Percentiles rank a stretch among this genome's conserved stretches.
phyloP scores from a whole-genome alignment of 2,329 filamentous ascomycete genomes.

The Neurospora sp. region DNA sequence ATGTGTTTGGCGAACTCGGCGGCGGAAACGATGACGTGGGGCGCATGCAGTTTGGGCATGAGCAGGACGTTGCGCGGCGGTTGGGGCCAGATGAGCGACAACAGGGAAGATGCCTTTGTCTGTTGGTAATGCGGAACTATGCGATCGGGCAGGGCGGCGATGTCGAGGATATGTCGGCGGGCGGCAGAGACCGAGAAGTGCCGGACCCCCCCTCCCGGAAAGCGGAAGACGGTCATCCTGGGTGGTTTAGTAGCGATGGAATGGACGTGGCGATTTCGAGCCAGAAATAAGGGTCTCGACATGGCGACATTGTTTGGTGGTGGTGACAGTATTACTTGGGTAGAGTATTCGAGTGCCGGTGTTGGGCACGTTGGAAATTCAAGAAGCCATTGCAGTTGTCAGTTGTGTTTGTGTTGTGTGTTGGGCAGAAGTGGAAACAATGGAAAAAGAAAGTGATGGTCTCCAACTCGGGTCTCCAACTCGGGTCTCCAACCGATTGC shows the following conservation, averaged over 20 bases:
- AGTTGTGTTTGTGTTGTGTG: not conserved
- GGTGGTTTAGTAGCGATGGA: constrained; percentile 1
- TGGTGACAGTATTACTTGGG: not conserved
- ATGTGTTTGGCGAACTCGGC: constrained; percentile 59
- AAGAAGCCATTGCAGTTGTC: not conserved
- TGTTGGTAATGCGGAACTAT: constrained; percentile 55
- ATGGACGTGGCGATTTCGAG: constrained; percentile 9
- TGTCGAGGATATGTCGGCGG: constrained; percentile 39
- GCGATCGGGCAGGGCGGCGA: constrained; percentile 40
- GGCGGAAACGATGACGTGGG: constrained; percentile 41
- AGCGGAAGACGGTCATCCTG: constrained; percentile 3
- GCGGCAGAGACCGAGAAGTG: constrained; percentile 38
- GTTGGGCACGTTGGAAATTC: not conserved
- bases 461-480: no score
- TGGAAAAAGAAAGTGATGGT: not conserved
- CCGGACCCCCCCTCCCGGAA: constrained; percentile 16
- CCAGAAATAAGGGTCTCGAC: constrained; percentile 12
- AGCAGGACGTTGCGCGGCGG: constrained; percentile 48
- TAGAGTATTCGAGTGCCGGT: not conserved
- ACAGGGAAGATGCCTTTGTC: constrained; percentile 41
- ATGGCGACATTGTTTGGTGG: constrained; percentile 16
- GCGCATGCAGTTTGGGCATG: constrained; percentile 48
- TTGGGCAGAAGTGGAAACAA: not conserved
- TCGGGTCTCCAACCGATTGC: not conserved
- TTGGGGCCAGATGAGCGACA: constrained; percentile 44